Base-by-base conservation (phyloP, 73 alveolate species). In the Paramecium sonneborni region DNA sequence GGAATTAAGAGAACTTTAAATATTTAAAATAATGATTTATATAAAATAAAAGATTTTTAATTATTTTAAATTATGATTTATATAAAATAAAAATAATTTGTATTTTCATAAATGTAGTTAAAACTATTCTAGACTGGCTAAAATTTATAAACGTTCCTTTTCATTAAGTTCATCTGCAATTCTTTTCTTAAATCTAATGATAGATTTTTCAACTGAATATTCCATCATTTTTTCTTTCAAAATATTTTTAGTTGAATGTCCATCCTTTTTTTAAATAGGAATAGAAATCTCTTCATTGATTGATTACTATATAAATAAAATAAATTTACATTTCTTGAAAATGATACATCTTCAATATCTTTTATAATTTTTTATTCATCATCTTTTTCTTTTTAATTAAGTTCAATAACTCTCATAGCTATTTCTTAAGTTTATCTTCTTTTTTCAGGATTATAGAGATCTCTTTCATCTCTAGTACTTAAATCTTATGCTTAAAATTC, bases 391-490 rank as follows among this genome's bases (percentile, higher is more conserved):
- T 79, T 79, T 46, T 43, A 21, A 79, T 39, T 79, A 21, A 43
- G 43, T 46, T 79, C 90, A 24, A 79, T 39, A 3, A 23, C 69
- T 79, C 90, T 79, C 44, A 43, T 21, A 9, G 55, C 90, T 21
- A 41, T 39, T 14, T 79, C 69, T 79, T 79, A 2, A 14, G 72
- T 39, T 79, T 79, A 20, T 46, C n/a, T 79, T 44, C 90, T 79
- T 6, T 34, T 79, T 15, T 79, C 90, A 5, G 90, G 90, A 79
- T 79, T 79, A 24, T 79, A 79, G 20, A 79, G 44, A 46, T 79
- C 90, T 79, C 74, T 43, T 79, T 79, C 90, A 79, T 79, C 90
- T 79, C 74, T 79, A 0, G 72, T 44, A 34, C 90, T 37, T 21
- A 79, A 79, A 43, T 79, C 90, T 24, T 30, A 23, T 0, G 90